phyloP scores from a whole-genome alignment of 78 protist genomes.

The Bigelowiella natans region DNA sequence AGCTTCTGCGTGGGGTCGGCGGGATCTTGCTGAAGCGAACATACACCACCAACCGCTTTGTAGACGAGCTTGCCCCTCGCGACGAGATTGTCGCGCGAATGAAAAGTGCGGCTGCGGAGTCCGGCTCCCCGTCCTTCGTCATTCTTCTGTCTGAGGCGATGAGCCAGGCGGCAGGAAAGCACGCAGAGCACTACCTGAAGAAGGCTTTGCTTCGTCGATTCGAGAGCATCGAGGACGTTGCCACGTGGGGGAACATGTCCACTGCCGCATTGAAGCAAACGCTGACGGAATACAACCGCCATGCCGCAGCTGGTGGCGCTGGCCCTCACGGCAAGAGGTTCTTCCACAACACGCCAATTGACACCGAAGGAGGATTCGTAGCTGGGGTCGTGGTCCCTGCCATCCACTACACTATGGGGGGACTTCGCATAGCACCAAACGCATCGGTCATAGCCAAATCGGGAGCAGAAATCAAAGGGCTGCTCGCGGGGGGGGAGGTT shows the following conservation, averaged over 20 bases:
- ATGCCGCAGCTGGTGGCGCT: constrained; percentile 7
- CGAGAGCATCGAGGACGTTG: not conserved
- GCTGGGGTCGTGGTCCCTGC: constrained; percentile 55
- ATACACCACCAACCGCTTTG: constrained; percentile 12
- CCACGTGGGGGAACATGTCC: not conserved
- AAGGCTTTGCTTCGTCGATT: constrained; percentile 13
- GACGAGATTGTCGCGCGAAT: constrained; percentile 54
- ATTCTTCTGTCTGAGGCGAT: not conserved
- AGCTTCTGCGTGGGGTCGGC: constrained; percentile 73
- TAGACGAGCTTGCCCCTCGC: constrained; percentile 52
- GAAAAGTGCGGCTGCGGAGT: not conserved
- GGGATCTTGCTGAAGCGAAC: constrained; percentile 56
- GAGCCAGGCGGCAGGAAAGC: not conserved
- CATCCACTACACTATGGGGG: constrained; percentile 79
- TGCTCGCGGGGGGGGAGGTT: constrained; percentile 74
- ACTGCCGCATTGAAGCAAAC: not conserved
- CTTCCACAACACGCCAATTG: not conserved
- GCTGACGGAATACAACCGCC: not conserved
- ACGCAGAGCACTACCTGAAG: constrained; percentile 6
- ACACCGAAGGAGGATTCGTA: not conserved
- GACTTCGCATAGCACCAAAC: constrained; percentile 54
- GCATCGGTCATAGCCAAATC: constrained; percentile 5
- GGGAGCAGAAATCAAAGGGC: constrained; percentile 45
- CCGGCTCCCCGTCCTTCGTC: not conserved
- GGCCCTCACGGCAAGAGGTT: constrained; percentile 52